Evolutionary conservation across 805 yeast genomes (phyloP).

Genomic region (Candida easanensis): DNA sequence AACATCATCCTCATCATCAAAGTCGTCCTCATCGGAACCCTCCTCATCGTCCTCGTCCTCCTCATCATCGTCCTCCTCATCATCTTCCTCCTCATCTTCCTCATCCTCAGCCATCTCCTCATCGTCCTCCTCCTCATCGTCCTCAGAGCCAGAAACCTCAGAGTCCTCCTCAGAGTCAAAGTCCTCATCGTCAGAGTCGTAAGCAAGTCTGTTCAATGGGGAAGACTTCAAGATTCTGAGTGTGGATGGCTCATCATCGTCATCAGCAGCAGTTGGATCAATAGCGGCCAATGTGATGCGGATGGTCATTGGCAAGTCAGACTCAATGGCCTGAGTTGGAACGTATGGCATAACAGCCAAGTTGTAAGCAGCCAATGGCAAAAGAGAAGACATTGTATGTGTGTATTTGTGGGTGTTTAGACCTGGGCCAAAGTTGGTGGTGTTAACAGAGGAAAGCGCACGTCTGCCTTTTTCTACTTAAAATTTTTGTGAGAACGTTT

Average conservation of each 20-base stretch:
- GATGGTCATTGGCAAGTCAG: slow-evolving; percentile 84
- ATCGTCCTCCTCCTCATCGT: slow-evolving; percentile 34
- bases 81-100: slow-evolving; percentile 51
- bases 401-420: neutral
- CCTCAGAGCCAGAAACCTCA: slow-evolving; percentile 30
- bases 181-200: slow-evolving; percentile 44
- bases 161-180: slow-evolving; percentile 44
- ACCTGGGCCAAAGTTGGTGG: neutral
- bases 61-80: slow-evolving; percentile 46
- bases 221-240: slow-evolving; percentile 73
- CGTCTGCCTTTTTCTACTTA: slow-evolving; percentile 6
- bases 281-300: slow-evolving; percentile 93
- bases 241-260: slow-evolving; percentile 80
- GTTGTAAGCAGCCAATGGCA: slow-evolving; percentile 86
- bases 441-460: slow-evolving; percentile 4
- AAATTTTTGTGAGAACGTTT: slow-evolving; percentile 21
- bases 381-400: slow-evolving; percentile 57
- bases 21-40: slow-evolving; percentile 43
- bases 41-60: slow-evolving; percentile 35
- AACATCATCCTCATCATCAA: slow-evolving; percentile 68
- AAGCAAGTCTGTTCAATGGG: slow-evolving; percentile 49
- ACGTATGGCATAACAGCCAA: slow-evolving; percentile 82
- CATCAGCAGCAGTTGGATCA: slow-evolving; percentile 86
- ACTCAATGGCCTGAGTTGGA: slow-evolving; percentile 84
- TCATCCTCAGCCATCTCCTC: slow-evolving; percentile 47